A percentile compares a stretch with the other conserved stretches of the same genome.
Conservation (phyloP, 768 basidiomycete genomes). For the Mycena chlorophos region DNA sequence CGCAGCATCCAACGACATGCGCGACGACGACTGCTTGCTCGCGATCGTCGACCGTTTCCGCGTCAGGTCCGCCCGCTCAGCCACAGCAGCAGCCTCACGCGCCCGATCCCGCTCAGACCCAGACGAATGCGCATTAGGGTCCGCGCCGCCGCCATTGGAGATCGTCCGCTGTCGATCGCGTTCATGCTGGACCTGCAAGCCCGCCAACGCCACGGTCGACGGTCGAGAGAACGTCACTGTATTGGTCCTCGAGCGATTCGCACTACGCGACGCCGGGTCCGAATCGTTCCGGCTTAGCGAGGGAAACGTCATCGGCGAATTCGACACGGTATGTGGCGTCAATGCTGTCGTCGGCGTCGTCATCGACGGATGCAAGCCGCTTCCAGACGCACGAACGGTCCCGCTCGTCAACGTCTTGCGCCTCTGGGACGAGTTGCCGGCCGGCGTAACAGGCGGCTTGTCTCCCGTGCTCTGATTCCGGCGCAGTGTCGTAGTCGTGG, state of each 20-base stretch:
- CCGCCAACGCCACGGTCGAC: constrained; percentile 50
- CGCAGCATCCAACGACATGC: constrained; percentile 47
- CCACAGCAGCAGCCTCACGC: not conserved
- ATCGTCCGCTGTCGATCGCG: constrained; percentile 34
- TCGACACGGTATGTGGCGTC: constrained; percentile 64
- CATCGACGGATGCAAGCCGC: constrained; percentile 47
- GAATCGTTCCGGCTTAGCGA: constrained; percentile 50
- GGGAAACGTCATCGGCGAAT: constrained; percentile 31
- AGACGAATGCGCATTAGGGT: constrained; percentile 27
- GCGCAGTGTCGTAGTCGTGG: constrained; percentile 17
- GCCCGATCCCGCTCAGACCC: constrained; percentile 33
- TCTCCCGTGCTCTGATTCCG: constrained; percentile 18
- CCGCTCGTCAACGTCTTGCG: constrained; percentile 38
- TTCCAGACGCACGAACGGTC: constrained; percentile 31
- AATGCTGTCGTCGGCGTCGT: constrained; percentile 67
- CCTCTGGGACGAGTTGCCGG: constrained; percentile 22
- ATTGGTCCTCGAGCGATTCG: constrained; percentile 33
- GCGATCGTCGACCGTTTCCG: constrained; percentile 30
- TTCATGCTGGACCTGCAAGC: constrained; percentile 55
- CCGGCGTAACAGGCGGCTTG: not conserved
- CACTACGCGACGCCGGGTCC: constrained; percentile 20
- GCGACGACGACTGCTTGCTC: constrained; percentile 36
- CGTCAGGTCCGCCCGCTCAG: constrained; percentile 45
- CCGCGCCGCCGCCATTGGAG: constrained; percentile 18
- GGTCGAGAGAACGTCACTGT: constrained; percentile 69